Conservation (phyloP, 2,329 filamentous ascomycete species). For the Penicillium sp. region DNA sequence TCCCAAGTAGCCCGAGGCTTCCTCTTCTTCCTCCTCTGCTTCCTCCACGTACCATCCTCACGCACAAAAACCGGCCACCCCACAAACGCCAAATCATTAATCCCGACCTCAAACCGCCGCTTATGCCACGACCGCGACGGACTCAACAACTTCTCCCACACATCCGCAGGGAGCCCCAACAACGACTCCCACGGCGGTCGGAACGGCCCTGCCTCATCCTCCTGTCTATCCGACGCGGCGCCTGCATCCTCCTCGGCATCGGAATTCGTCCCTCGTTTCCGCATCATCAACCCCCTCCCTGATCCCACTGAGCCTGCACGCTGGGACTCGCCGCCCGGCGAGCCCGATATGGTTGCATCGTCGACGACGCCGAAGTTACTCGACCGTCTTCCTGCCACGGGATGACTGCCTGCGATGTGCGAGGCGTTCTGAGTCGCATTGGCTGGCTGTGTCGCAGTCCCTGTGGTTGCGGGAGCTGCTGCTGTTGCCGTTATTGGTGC, state of each 20-base stretch:
- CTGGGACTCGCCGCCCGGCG: conserved; percentile 22
- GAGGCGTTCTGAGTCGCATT: too few species aligned
- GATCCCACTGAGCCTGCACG: conserved; percentile 31
- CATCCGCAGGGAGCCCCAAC: conserved; percentile 63
- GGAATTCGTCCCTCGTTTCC: conserved; percentile 27
- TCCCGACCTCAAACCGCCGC: conserved; percentile 67
- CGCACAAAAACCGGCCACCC: conserved; percentile 76
- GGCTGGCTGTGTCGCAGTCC: too few species aligned
- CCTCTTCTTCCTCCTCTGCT: conserved; percentile 45
- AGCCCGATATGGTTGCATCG: conserved; percentile 25
- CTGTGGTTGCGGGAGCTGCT: too few species aligned
- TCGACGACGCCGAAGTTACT: conserved; percentile 29
- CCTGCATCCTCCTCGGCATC: conserved; percentile 30
- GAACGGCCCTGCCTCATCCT: conserved; percentile 18
- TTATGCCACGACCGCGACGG: conserved; percentile 70
- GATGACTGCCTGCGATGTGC: too few species aligned
- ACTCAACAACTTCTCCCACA: conserved; percentile 70
- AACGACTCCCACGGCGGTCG: conserved; percentile 50
- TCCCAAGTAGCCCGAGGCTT: conserved; percentile 29
- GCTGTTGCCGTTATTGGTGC: too few species aligned
- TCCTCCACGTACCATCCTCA: conserved; percentile 68
- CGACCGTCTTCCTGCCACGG: too few species aligned
- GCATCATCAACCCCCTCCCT: conserved; percentile 20
- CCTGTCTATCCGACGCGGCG: conserved; percentile 23
- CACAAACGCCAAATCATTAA: conserved; percentile 70